These are phyloP conservation scores for Raphanus sativus DNA, from an alignment of 345 rosid genomes.

Conservation along the genomic window DNA sequence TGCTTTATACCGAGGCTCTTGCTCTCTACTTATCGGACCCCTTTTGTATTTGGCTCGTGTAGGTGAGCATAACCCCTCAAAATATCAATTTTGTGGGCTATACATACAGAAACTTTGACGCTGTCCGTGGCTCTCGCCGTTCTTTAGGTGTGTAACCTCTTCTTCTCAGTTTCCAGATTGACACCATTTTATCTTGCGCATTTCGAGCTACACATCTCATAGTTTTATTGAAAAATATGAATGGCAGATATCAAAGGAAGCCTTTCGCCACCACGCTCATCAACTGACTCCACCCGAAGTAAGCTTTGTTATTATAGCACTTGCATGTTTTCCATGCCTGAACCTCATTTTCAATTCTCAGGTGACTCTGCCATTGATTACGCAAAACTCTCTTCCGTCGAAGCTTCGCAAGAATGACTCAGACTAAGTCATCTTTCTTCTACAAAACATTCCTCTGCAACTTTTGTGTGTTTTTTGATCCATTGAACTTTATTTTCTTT, in stretches of 20 bases:
- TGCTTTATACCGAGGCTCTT: neutral
- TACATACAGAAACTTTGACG: constrained; percentile 85
- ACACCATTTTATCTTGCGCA: neutral
- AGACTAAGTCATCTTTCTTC: constrained; percentile 18
- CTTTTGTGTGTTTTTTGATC: constrained; percentile 41
- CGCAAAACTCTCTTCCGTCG: constrained; percentile 37
- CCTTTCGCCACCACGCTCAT: constrained; percentile 43
- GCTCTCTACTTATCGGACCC: constrained; percentile 2
- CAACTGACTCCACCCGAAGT: constrained; percentile 55
- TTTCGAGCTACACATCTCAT: neutral
- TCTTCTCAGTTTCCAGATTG: neutral
- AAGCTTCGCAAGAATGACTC: constrained; percentile 27
- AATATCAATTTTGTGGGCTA: constrained; percentile 89
- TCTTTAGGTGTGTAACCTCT: constrained; percentile 47
- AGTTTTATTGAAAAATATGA: neutral
- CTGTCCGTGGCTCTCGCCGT: constrained; percentile 59
- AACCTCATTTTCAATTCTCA: constrained; percentile 26
- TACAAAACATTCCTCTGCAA: constrained; percentile 26
- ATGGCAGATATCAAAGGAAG: constrained; percentile 46
- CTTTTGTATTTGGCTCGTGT: constrained; percentile 21
- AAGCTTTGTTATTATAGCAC: constrained; percentile 19
- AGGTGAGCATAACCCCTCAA: constrained; percentile 61
- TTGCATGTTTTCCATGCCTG: neutral
- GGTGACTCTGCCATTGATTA: constrained; percentile 72
- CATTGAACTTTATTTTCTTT: constrained; percentile 11